A percentile compares a stretch with the other conserved stretches of the same genome.
Conservation (phyloP, 768 basidiomycete species). For the Amanita pseudoporphyria region DNA sequence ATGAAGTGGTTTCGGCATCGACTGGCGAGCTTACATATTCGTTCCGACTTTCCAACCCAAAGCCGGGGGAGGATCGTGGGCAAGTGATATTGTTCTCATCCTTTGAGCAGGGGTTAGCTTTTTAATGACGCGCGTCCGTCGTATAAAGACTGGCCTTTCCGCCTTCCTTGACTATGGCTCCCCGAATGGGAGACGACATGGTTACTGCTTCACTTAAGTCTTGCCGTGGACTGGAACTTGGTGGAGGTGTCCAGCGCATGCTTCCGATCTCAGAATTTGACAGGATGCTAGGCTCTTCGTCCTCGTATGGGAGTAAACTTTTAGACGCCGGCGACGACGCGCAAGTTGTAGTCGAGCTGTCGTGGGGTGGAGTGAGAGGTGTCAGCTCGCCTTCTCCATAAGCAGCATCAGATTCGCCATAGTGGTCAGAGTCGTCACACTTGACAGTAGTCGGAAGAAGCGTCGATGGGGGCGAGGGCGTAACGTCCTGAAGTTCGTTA, state of each 20-base stretch:
- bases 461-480: no score
- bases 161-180: not conserved
- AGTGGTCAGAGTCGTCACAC: not conserved
- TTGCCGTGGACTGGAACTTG: constrained; percentile 1
- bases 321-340: not conserved
- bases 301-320: not conserved
- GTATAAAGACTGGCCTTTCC: not conserved
- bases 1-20: not conserved
- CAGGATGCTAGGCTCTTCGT: not conserved
- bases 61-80: not conserved
- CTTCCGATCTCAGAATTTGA: not conserved
- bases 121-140: no score
- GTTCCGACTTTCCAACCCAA: not conserved
- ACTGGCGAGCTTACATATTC: not conserved
- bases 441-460: not conserved
- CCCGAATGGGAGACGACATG: constrained; percentile 2
- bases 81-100: not conserved
- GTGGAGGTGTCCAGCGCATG: not conserved
- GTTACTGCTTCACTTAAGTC: not conserved
- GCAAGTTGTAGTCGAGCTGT: not conserved
- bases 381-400: not conserved
- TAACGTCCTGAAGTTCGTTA: no score
- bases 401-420: not conserved
- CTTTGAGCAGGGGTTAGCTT: not conserved
- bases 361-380: not conserved